Percentiles rank a stretch among this genome's conserved stretches.
Evolutionary conservation across 805 yeast genomes (phyloP).

Genomic region (Candida suzukii): DNA sequence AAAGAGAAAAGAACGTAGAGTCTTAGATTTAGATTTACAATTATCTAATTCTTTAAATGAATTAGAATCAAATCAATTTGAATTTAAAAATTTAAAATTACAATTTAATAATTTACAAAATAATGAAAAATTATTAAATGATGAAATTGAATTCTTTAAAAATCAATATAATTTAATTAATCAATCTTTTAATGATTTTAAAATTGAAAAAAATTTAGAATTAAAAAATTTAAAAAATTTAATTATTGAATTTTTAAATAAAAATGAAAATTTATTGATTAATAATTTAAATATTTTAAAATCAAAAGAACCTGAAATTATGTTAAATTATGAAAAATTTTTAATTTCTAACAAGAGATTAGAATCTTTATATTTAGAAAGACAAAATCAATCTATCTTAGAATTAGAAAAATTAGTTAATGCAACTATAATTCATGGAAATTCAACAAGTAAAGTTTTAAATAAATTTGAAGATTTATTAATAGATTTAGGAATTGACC

Average conservation of each 20-base stretch:
- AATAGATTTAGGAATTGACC: not conserved
- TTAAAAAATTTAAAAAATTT: conserved; percentile 29
- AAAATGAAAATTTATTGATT: conserved; percentile 27
- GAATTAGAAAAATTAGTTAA: conserved; percentile 36
- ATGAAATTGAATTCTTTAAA: conserved; percentile 51
- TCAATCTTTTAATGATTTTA: conserved; percentile 27
- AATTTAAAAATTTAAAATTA: conserved; percentile 41
- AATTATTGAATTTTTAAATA: conserved; percentile 30
- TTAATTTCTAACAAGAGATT: conserved; percentile 39
- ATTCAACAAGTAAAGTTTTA: conserved; percentile 36
- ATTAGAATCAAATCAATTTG: conserved; percentile 42
- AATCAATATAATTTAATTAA: conserved; percentile 49
- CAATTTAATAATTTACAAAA: conserved; percentile 42
- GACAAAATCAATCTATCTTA: conserved; percentile 36
- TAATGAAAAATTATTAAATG: conserved; percentile 33
- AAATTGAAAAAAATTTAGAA: conserved; percentile 39
- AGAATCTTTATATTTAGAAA: conserved; percentile 41
- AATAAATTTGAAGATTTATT: conserved; percentile 37
- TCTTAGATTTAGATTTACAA: conserved; percentile 58
- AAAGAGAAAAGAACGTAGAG: conserved; percentile 63
- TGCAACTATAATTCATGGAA: conserved; percentile 41
- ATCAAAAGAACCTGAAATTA: conserved; percentile 42
- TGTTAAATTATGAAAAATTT: conserved; percentile 41
- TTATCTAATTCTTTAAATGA: conserved; percentile 38
- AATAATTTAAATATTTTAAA: conserved; percentile 30